phyloP scores from a whole-genome alignment of 345 rosid genomes.

The Turnera subulata region DNA sequence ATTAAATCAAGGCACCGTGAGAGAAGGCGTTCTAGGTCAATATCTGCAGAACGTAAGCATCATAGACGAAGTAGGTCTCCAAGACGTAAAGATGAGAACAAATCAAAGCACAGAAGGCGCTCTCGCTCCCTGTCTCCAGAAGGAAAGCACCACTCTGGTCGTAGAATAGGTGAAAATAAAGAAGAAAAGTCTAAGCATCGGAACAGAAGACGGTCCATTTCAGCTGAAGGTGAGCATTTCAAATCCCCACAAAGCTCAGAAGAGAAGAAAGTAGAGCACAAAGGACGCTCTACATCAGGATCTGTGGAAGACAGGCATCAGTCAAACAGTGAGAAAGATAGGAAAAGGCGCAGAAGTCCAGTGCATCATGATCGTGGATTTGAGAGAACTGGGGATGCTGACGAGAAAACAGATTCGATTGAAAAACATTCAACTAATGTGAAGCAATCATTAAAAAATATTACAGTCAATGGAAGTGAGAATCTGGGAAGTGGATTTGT shows the following conservation, averaged over 20 bases:
- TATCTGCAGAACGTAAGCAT: constrained; percentile 50
- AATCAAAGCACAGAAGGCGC: constrained; percentile 41
- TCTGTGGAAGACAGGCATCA: constrained; percentile 34
- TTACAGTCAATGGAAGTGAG: constrained; percentile 1
- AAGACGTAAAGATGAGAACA: constrained; percentile 44
- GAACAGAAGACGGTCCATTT: constrained; percentile 40
- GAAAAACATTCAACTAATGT: constrained; percentile 9
- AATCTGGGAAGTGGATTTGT: constrained; percentile 4
- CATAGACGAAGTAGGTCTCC: constrained; percentile 46
- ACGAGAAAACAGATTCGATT: constrained; percentile 12
- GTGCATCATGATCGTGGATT: constrained; percentile 3
- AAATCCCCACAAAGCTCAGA: constrained; percentile 35
- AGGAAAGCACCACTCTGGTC: constrained; percentile 37
- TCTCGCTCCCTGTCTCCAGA: constrained; percentile 58
- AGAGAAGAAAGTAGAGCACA: constrained; percentile 35
- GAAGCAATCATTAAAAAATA: constrained; percentile 3
- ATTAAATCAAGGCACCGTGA: constrained; percentile 50
- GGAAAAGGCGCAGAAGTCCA: constrained; percentile 20
- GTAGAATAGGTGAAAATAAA: constrained; percentile 31
- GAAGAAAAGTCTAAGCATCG: constrained; percentile 43
- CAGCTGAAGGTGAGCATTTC: constrained; percentile 37
- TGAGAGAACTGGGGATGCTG: constrained; percentile 13
- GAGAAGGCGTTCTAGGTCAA: constrained; percentile 61
- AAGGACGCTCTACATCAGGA: constrained; percentile 39
- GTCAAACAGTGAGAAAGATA: constrained; percentile 21